These are phyloP conservation scores for Oryza punctata DNA, from an alignment of 176 grass and related monocot genomes.

Conservation along the genomic window DNA sequence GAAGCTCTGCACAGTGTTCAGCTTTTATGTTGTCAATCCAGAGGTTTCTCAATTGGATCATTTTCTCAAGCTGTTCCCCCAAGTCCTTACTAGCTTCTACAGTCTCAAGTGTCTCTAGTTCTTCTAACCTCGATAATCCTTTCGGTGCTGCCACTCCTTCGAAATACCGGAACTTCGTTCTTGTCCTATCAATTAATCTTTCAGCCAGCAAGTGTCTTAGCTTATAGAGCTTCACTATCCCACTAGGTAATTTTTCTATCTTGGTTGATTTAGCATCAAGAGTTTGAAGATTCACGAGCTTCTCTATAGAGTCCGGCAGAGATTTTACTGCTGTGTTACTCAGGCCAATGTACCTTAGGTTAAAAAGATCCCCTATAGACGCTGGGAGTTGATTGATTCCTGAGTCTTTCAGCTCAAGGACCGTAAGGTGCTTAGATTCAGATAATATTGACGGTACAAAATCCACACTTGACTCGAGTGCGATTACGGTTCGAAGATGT, in stretches of 20 bases:
- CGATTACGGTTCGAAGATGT: background rate
- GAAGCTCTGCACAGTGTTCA: too few species aligned
- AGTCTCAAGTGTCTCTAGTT: constrained; percentile 19
- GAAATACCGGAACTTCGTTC: background rate
- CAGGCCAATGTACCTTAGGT: constrained; percentile 4
- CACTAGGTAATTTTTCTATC: background rate
- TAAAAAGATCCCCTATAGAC: constrained; percentile 4
- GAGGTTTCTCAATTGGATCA: background rate
- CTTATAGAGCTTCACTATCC: background rate
- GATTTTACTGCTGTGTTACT: constrained; percentile 8
- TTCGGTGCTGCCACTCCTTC: background rate
- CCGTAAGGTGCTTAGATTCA: constrained; percentile 16
- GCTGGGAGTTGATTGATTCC: background rate
- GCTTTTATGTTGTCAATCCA: background rate
- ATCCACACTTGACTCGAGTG: background rate
- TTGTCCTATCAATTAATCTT: background rate
- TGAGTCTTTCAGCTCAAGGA: constrained; percentile 15
- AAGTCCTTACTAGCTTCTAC: constrained; percentile 21
- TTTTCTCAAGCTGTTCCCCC: background rate
- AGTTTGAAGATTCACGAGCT: constrained; percentile 11
- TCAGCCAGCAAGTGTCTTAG: background rate
- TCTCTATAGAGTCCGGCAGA: constrained; percentile 4
- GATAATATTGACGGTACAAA: background rate
- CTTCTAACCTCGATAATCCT: background rate
- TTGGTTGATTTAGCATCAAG: background rate